Evolutionary conservation across 345 rosid genomes (phyloP).

Genomic region (Kandelia obovata): DNA sequence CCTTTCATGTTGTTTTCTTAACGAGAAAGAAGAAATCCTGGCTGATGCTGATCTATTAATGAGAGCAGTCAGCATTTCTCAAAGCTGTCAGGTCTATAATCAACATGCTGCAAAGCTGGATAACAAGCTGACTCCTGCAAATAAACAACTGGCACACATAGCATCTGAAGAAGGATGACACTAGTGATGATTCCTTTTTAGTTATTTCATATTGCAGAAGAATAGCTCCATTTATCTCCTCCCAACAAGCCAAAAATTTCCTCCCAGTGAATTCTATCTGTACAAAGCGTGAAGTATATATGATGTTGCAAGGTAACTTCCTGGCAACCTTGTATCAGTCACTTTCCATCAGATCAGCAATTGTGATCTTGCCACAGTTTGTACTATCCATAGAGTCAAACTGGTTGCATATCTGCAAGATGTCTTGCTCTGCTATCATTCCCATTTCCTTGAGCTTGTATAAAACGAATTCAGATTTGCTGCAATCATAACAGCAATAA

Average conservation of each 20-base stretch:
- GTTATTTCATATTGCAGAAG: too few relatives aligned
- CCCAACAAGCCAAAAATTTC: too few relatives aligned
- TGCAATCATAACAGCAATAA: slow-evolving; percentile 33
- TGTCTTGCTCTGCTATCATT: slow-evolving; percentile 56
- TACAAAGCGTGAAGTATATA: too few relatives aligned
- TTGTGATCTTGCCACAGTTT: slow-evolving; percentile 54
- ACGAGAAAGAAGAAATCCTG: too few relatives aligned
- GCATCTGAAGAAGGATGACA: background rate
- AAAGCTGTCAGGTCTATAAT: too few relatives aligned
- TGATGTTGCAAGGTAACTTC: too few relatives aligned
- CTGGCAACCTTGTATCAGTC: background rate
- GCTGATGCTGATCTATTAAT: background rate
- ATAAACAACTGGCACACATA: background rate
- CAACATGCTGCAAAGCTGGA: too few relatives aligned
- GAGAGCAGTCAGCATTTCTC: background rate
- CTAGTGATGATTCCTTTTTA: too few relatives aligned
- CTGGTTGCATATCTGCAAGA: slow-evolving; percentile 51
- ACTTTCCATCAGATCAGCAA: slow-evolving; percentile 52
- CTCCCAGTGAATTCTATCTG: too few relatives aligned
- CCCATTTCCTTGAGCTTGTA: slow-evolving; percentile 85
- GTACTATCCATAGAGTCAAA: slow-evolving; percentile 44
- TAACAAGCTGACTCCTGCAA: background rate
- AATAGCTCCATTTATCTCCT: too few relatives aligned
- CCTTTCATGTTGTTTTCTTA: too few relatives aligned
- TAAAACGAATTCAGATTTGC: slow-evolving; percentile 66